Evolutionary conservation across 352 stramenopile species (phyloP).

Genomic region (Stramenopiles sp.): DNA sequence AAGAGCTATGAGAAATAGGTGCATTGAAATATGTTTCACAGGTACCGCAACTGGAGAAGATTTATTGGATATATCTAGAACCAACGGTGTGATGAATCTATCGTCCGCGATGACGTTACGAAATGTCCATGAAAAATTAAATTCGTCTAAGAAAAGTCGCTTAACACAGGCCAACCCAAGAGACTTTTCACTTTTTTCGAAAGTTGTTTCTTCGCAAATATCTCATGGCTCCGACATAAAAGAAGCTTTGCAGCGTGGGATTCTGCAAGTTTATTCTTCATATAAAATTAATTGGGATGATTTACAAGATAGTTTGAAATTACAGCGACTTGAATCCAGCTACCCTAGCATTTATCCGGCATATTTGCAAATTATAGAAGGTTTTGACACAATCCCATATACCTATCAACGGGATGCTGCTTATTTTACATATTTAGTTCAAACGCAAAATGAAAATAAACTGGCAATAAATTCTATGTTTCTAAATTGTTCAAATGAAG

Average conservation of each 20-base stretch:
- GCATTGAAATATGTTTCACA: conserved; percentile 77
- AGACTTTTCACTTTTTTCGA: neutral
- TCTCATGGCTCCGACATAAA: neutral
- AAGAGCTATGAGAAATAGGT: conserved; percentile 98
- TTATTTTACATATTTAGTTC: neutral
- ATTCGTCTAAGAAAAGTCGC: neutral
- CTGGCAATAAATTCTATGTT: neutral
- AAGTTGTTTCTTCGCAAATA: neutral
- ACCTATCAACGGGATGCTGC: neutral
- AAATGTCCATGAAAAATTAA: neutral
- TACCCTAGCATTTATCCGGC: neutral
- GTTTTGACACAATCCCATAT: neutral
- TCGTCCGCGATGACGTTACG: neutral
- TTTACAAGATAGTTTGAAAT: neutral
- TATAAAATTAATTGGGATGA: neutral
- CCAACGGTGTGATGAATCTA: neutral
- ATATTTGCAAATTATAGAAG: neutral
- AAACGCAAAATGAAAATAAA: neutral
- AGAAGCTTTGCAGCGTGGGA: neutral
- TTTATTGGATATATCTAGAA: neutral
- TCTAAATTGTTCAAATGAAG: neutral
- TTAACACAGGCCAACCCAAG: neutral
- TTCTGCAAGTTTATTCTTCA: neutral
- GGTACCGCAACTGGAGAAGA: neutral
- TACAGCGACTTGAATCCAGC: neutral